Conservation (phyloP, 768 basidiomycete species). For the Trametes cinnabarina region DNA sequence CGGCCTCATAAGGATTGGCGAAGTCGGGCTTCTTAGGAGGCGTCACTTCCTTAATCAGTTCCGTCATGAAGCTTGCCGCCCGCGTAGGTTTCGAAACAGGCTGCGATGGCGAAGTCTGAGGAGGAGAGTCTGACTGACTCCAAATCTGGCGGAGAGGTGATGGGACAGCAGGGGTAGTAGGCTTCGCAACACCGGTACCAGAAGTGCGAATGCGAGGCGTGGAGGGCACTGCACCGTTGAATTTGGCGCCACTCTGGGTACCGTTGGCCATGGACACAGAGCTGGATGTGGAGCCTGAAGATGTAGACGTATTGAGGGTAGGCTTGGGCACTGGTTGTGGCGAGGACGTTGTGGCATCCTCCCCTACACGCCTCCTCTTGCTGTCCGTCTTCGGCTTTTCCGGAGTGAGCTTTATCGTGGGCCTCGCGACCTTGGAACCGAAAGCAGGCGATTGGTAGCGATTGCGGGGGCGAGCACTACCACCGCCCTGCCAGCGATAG, state of each 20-base stretch:
- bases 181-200: constrained; percentile 36
- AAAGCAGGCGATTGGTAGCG: constrained; percentile 76
- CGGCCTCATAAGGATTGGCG: constrained; percentile 75
- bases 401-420: constrained; percentile 43
- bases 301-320: constrained; percentile 28
- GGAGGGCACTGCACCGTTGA: constrained; percentile 19
- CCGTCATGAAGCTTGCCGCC: constrained; percentile 66
- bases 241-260: constrained; percentile 14
- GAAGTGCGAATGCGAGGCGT: constrained; percentile 21
- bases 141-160: constrained; percentile 78
- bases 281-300: constrained; percentile 18
- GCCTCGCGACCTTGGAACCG: constrained; percentile 48
- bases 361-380: constrained; percentile 62
- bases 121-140: constrained; percentile 45
- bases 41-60: constrained; percentile 68
- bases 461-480: constrained; percentile 67
- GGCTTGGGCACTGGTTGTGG: constrained; percentile 32
- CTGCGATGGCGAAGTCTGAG: constrained; percentile 39
- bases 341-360: constrained; percentile 38
- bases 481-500: constrained; percentile 74
- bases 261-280: constrained; percentile 11
- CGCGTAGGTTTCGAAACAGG: constrained; percentile 51
- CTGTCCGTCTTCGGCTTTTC: constrained; percentile 45
- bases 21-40: constrained; percentile 62
- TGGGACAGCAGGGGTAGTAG: constrained; percentile 61